phyloP scores from a whole-genome alignment of 495 filamentous ascomycete species.

The Penicillium silybi region DNA sequence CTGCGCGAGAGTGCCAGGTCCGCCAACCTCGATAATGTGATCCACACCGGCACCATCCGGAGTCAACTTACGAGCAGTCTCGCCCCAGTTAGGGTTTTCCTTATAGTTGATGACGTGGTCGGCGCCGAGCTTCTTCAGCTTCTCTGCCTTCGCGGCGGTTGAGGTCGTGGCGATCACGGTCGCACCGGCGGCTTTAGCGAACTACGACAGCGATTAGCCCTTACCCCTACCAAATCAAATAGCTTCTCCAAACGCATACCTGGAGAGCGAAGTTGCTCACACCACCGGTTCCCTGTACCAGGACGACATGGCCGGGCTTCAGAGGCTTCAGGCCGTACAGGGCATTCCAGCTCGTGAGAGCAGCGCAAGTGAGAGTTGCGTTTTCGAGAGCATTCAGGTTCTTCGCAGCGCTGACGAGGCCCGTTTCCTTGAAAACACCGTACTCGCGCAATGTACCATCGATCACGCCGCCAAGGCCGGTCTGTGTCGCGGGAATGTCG shows the following conservation, averaged over 20 bases:
- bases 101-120: conserved; percentile 79
- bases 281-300: conserved; percentile 80
- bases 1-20: conserved; percentile 57
- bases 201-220: conserved; percentile 38
- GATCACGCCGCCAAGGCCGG: conserved; percentile 66
- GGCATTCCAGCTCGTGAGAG: conserved; percentile 77
- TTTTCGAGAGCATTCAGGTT: conserved; percentile 62
- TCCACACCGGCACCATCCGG: conserved; percentile 59
- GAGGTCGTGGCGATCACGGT: conserved; percentile 79
- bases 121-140: conserved; percentile 67
- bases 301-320: conserved; percentile 64
- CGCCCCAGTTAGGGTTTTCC: conserved; percentile 67
- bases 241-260: conserved; percentile 33
- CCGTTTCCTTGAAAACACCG: conserved; percentile 64
- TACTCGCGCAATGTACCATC: conserved; percentile 73
- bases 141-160: conserved; percentile 58
- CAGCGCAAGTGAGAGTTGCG: conserved; percentile 68
- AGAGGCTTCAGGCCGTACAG: conserved; percentile 67
- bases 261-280: conserved; percentile 75
- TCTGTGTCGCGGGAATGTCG: conserved; percentile 32
- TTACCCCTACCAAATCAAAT: too few relatives aligned
- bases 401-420: conserved; percentile 60
- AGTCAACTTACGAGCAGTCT: conserved; percentile 65
- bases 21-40: conserved; percentile 70
- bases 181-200: conserved; percentile 80